Evolutionary conservation across 2,329 filamentous ascomycete genomes (phyloP), one percentile per base, ranked within the genome.

Genomic region (Aspergillus phoenicis): DNA sequence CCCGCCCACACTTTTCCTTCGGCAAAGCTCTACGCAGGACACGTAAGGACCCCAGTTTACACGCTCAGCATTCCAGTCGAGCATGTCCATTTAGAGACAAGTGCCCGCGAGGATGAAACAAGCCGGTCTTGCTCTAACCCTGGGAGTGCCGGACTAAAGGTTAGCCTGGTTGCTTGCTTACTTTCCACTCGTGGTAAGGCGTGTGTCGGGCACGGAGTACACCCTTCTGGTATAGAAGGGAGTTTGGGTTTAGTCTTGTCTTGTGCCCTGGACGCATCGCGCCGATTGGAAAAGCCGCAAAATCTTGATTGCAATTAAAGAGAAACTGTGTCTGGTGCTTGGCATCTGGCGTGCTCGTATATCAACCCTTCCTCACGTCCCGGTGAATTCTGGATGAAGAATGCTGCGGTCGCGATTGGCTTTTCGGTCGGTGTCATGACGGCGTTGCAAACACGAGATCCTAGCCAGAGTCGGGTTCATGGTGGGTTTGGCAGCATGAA

Each of bases 71-170:
- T 11, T 17, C 47, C 24, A 30, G 47, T 51, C 26, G 26, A 51
- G 47, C 47, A 51, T 33, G 4, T 11, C 47, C 47, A 2, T 5
- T 30, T 51, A 8, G n/a, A 30, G 47, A 17, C 15, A 30, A 30
- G 47, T 51, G 47, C 47, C 47, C 47, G 47, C 47, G 8, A 30
- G 26, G n/a, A 28, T 51, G 47, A 51, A 51, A 51, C 47, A 30
- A 15, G 47, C 45, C 45, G 45, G 45, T 28, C 45, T 11, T 8
- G 22, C 15, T 49, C 47, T 51, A 51, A 51, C 47, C 47, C 26
- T 49, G 45, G 45, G 41, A 45, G 41, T 13, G 41, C 41, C 41
- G 41, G 17, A 20, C 41, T 45, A 45, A 45, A 22, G 41, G 20
- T n/a, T 45, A 45, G 41, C 20, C 41, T 24, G 41, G 20, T 45